Percentiles rank a stretch among this genome's conserved stretches.
Evolutionary conservation across 78 protist genomes (phyloP).

Genomic region (Dictyostelium discoideum): DNA sequence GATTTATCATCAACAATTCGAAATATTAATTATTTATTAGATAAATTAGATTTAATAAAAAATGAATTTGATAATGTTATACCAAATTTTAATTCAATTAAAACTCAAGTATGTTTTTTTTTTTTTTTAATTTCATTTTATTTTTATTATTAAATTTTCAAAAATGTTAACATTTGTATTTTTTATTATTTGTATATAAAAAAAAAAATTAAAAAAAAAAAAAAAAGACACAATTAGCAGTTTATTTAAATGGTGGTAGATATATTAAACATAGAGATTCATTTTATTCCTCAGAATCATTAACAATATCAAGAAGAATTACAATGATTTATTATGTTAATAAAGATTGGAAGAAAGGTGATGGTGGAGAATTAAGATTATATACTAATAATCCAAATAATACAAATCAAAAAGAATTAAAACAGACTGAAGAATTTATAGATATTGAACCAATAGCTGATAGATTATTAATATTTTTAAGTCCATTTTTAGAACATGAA

Average conservation of each 20-base stretch:
- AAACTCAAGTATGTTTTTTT: not conserved
- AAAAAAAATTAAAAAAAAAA: too few relatives aligned
- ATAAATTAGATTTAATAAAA: conserved; percentile 6
- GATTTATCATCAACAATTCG: not conserved
- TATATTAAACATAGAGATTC: conserved; percentile 70
- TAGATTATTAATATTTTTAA: conserved; percentile 51
- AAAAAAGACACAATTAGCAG: conserved; percentile 56
- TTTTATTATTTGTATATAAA: too few relatives aligned
- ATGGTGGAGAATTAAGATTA: conserved; percentile 63
- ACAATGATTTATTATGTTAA: conserved; percentile 66
- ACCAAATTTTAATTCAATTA: not conserved
- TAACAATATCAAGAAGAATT: conserved; percentile 13
- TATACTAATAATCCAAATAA: not conserved
- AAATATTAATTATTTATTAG: conserved; percentile 17
- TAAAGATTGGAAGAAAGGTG: conserved; percentile 36
- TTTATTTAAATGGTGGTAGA: conserved; percentile 59
- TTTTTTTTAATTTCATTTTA: too few relatives aligned
- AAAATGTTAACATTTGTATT: too few relatives aligned
- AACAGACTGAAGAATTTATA: not conserved
- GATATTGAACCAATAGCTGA: conserved; percentile 66
- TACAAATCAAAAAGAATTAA: not conserved
- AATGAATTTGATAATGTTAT: conserved; percentile 3
- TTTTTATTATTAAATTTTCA: not conserved
- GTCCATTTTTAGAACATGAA: conserved; percentile 60
- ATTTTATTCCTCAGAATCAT: conserved; percentile 24